Conservation (phyloP, 805 yeast genomes). For the Teunomyces barrocoloradensis region DNA sequence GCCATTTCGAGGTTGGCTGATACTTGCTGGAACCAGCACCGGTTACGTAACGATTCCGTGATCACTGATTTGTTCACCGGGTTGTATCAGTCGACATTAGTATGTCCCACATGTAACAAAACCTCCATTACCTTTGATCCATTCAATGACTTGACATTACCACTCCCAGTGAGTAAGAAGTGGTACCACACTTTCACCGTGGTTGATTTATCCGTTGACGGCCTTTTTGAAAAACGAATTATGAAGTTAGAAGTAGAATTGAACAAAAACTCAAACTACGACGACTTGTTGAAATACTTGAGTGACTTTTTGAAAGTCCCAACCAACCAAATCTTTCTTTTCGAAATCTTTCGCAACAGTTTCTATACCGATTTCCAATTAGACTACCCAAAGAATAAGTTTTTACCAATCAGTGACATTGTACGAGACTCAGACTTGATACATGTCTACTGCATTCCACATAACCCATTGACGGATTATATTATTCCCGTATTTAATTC, state of each 20-base stretch:
- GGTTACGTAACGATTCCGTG: constrained; percentile 77
- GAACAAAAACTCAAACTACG: constrained; percentile 59
- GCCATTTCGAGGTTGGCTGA: constrained; percentile 64
- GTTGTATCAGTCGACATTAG: constrained; percentile 80
- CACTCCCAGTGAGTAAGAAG: constrained; percentile 71
- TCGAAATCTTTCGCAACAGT: constrained; percentile 56
- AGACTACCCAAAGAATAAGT: constrained; percentile 50
- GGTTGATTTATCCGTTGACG: constrained; percentile 49
- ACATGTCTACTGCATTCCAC: constrained; percentile 57
- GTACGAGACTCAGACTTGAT: constrained; percentile 62
- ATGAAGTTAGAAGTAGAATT: constrained; percentile 67
- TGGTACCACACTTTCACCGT: constrained; percentile 69
- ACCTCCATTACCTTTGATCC: constrained; percentile 92
- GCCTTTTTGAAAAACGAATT: constrained; percentile 18
- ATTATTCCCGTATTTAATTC: constrained; percentile 60
- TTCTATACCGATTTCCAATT: constrained; percentile 69
- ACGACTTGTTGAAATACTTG: constrained; percentile 61
- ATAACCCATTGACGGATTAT: constrained; percentile 38
- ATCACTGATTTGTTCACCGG: constrained; percentile 88
- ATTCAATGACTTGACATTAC: constrained; percentile 83
- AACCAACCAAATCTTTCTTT: constrained; percentile 25
- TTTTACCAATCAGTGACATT: constrained; percentile 64
- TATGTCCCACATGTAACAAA: constrained; percentile 81
- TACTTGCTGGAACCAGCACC: constrained; percentile 78
- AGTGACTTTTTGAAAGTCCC: constrained; percentile 43